These are phyloP conservation scores for Blastobotrys buckinghamii DNA, from an alignment of 1,139 yeast species.

Conservation along the genomic window DNA sequence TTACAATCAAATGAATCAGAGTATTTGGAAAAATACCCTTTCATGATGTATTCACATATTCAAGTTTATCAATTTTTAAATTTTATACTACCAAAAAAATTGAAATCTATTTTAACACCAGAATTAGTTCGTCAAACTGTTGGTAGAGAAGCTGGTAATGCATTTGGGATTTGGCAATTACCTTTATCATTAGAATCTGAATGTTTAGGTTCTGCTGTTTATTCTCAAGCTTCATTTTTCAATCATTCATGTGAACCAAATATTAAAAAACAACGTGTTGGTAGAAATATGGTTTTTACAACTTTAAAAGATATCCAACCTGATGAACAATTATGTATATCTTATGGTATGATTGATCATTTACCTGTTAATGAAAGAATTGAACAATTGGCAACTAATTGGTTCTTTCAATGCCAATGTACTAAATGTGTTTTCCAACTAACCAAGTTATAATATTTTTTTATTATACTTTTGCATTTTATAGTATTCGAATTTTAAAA, in stretches of 20 bases:
- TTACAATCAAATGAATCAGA: constrained; percentile 53
- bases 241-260: constrained; percentile 60
- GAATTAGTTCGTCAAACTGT: constrained; percentile 43
- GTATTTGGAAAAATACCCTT: constrained; percentile 47
- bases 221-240: constrained; percentile 64
- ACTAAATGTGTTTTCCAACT: constrained; percentile 10
- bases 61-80: constrained; percentile 47
- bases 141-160: constrained; percentile 65
- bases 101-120: constrained; percentile 40
- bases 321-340: constrained; percentile 55
- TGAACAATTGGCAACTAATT: constrained; percentile 42
- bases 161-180: constrained; percentile 67
- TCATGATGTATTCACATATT: constrained; percentile 45
- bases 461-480: background rate
- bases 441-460: background rate
- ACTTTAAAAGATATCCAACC: constrained; percentile 32
- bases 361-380: constrained; percentile 42
- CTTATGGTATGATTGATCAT: constrained; percentile 50
- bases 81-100: constrained; percentile 37
- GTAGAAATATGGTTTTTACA: constrained; percentile 35
- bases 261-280: constrained; percentile 35
- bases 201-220: constrained; percentile 60
- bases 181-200: constrained; percentile 46
- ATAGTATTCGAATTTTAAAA: too few relatives aligned
- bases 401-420: constrained; percentile 62